These are phyloP conservation scores for Allium sativum DNA, from an alignment of 106 monocot genomes.

Conservation along the genomic window DNA sequence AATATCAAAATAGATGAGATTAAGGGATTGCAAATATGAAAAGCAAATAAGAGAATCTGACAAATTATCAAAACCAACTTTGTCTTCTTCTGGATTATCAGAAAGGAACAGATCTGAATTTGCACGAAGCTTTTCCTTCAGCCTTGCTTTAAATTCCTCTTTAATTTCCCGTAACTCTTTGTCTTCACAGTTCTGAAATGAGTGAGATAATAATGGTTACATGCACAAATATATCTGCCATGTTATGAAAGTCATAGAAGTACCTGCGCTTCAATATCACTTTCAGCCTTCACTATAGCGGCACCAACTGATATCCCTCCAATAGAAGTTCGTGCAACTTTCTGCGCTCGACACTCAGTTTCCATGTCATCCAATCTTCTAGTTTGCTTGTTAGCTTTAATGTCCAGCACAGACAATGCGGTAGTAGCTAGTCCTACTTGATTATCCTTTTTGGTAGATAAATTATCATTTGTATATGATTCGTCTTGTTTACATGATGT, in stretches of 20 bases:
- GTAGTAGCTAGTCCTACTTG: constrained; percentile 18
- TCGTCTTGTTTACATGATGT: constrained; percentile 48
- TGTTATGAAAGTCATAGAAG: neutral
- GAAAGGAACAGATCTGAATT: constrained; percentile 91
- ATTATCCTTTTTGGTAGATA: constrained; percentile 14
- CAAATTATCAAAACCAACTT: constrained; percentile 27
- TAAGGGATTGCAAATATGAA: too few species aligned
- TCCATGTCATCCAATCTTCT: neutral
- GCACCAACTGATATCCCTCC: constrained; percentile 59
- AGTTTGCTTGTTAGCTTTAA: constrained; percentile 5
- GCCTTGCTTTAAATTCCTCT: constrained; percentile 84
- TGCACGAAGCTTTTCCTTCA: constrained; percentile 67
- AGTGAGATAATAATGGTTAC: too few species aligned
- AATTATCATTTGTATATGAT: constrained; percentile 15
- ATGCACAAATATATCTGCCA: too few species aligned
- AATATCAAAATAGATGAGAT: too few species aligned
- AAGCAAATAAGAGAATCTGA: too few species aligned
- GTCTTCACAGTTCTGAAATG: too few species aligned
- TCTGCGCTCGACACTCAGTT: constrained; percentile 17
- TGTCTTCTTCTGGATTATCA: constrained; percentile 80
- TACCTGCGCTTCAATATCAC: constrained; percentile 67
- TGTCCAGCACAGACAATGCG: constrained; percentile 27
- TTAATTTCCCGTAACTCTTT: constrained; percentile 59
- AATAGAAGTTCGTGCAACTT: constrained; percentile 52
- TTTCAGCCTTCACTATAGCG: constrained; percentile 93